phyloP scores from a whole-genome alignment of 2,329 filamentous ascomycete genomes.

The Saccharata proteae region DNA sequence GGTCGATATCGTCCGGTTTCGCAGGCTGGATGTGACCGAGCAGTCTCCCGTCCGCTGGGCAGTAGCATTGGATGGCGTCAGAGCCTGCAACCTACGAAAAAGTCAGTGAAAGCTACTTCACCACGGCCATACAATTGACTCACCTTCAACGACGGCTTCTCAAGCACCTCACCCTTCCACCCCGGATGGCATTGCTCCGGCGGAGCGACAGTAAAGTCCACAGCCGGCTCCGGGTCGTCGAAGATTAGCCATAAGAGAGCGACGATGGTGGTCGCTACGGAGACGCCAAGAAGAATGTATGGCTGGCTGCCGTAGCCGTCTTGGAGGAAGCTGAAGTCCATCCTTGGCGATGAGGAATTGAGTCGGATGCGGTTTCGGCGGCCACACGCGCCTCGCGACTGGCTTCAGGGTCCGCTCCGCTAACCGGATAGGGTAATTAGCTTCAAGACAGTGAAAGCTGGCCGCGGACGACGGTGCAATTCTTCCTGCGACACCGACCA shows the following conservation, averaged over 20 bases:
- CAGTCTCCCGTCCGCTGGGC: conserved; percentile 76
- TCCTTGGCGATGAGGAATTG: too few relatives aligned
- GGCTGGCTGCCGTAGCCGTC: too few relatives aligned
- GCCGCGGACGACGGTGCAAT: too few relatives aligned
- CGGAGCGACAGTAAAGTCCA: conserved; percentile 48
- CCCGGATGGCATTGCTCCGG: conserved; percentile 47
- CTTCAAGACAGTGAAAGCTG: too few relatives aligned
- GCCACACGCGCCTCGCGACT: too few relatives aligned
- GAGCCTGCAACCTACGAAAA: conserved; percentile 43
- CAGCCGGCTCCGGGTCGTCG: conserved; percentile 26
- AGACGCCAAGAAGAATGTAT: too few relatives aligned
- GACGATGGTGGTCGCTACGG: too few relatives aligned
- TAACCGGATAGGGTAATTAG: too few relatives aligned
- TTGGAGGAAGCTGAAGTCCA: too few relatives aligned
- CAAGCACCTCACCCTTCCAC: conserved; percentile 45
- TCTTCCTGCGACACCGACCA: too few relatives aligned
- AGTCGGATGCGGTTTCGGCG: too few relatives aligned
- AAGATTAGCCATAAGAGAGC: conserved; percentile 6
- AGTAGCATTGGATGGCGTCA: conserved; percentile 68
- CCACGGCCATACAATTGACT: background rate
- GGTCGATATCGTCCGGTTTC: conserved; percentile 66
- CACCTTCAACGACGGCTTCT: conserved; percentile 50
- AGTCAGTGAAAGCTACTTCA: conserved; percentile 10
- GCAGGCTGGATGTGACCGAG: conserved; percentile 70
- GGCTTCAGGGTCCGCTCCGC: too few relatives aligned